These are phyloP conservation scores for Podospora sp. DNA, from an alignment of 495 filamentous ascomycete genomes.

Conservation along the genomic window DNA sequence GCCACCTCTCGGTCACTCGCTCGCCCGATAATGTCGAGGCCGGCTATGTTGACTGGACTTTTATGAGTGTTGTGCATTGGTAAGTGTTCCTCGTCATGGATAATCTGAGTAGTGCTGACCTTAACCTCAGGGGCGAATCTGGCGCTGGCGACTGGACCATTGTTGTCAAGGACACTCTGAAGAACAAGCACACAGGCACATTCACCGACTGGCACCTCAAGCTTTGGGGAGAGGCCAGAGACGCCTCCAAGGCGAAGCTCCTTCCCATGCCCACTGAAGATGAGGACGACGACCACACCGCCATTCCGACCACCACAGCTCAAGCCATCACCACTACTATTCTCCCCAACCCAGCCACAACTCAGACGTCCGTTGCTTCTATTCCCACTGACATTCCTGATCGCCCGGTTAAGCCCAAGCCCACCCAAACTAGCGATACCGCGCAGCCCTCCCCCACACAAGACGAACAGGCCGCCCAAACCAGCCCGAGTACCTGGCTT, in stretches of 20 bases:
- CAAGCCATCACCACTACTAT: constrained; percentile 46
- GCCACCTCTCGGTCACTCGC: constrained; percentile 78
- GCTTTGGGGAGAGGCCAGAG: constrained; percentile 87
- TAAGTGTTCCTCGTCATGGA: constrained; percentile 46
- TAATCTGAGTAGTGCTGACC: constrained; percentile 21
- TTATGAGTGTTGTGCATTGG: constrained; percentile 98
- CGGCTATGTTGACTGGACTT: constrained; percentile 97
- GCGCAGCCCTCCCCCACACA: constrained; percentile 31
- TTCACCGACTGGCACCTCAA: constrained; percentile 94
- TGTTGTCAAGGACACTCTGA: constrained; percentile 80
- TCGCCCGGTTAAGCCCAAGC: constrained; percentile 67
- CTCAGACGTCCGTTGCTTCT: constrained; percentile 37
- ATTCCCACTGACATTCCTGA: constrained; percentile 72
- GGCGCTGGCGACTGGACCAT: constrained; percentile 89
- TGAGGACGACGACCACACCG: constrained; percentile 79
- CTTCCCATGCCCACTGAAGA: constrained; percentile 83
- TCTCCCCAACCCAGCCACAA: constrained; percentile 27
- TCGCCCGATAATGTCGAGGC: constrained; percentile 59
- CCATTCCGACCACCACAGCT: constrained; percentile 46
- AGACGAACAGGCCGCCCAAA: constrained; percentile 36
- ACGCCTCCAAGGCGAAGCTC: constrained; percentile 66
- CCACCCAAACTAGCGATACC: constrained; percentile 41
- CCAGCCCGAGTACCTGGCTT: constrained; percentile 61
- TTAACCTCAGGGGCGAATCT: constrained; percentile 74
- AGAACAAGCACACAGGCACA: constrained; percentile 73